phyloP scores from a whole-genome alignment of 345 rosid species.

The Corchorus olitorius region DNA sequence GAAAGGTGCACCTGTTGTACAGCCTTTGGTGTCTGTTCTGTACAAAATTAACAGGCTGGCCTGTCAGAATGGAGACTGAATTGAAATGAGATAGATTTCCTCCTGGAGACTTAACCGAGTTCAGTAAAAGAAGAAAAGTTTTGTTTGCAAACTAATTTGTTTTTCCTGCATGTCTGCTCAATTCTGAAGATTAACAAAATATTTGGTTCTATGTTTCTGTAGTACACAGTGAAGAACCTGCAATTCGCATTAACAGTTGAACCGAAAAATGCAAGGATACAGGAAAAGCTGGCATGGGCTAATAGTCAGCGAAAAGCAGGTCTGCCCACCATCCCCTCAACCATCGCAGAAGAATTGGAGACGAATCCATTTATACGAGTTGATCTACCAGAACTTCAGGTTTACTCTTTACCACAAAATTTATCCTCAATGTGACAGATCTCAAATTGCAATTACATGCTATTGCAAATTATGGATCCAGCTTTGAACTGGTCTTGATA shows the following conservation, averaged over 20 bases:
- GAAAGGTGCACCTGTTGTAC: not conserved
- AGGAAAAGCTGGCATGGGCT: conserved; percentile 81
- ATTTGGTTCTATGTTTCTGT: conserved; percentile 26
- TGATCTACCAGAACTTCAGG: conserved; percentile 66
- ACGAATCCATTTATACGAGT: conserved; percentile 89
- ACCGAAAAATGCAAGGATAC: conserved; percentile 66
- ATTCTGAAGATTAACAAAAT: conserved; percentile 11
- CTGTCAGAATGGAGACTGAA: not conserved
- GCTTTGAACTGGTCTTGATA: not conserved
- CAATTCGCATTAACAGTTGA: conserved; percentile 79
- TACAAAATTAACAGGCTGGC: not conserved
- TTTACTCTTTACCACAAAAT: conserved; percentile 14
- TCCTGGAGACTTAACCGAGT: no score
- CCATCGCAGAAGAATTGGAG: conserved; percentile 79
- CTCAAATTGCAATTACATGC: not conserved
- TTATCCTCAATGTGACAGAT: not conserved
- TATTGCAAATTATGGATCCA: not conserved
- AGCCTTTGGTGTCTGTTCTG: not conserved
- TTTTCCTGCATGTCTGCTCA: not conserved
- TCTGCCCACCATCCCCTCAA: conserved; percentile 85
- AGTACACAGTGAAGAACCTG: conserved; percentile 95
- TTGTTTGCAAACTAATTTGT: not conserved
- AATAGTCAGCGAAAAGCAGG: conserved; percentile 66
- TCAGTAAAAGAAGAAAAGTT: not conserved
- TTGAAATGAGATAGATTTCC: not conserved